phyloP scores from a whole-genome alignment of 768 basidiomycete species.

The Boletellus emodensis region DNA sequence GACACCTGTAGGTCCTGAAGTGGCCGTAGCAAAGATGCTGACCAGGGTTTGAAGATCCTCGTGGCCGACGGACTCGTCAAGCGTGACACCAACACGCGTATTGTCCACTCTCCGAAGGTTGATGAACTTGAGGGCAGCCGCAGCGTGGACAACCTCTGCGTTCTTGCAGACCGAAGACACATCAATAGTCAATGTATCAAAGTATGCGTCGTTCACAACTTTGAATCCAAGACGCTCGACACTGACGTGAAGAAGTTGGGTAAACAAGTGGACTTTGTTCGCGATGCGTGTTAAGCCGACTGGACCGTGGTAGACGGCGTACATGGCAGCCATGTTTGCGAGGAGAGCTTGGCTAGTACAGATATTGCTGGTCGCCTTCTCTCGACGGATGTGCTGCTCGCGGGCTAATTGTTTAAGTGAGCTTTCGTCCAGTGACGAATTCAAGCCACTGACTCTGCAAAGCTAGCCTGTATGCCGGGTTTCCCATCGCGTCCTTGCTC shows the following conservation, averaged over 20 bases:
- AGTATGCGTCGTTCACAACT: constrained; percentile 69
- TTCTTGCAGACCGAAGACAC: constrained; percentile 56
- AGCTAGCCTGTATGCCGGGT: constrained; percentile 87
- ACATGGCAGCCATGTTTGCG: constrained; percentile 99
- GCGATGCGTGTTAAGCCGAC: constrained; percentile 81
- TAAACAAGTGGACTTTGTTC: constrained; percentile 83
- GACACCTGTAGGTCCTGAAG: constrained; percentile 45
- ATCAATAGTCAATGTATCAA: constrained; percentile 86
- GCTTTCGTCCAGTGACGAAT: constrained; percentile 1
- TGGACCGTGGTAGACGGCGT: constrained; percentile 95
- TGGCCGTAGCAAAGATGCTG: constrained; percentile 75
- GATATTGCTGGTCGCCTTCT: constrained; percentile 98
- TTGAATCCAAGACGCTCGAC: constrained; percentile 74
- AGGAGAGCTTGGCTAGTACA: constrained; percentile 97
- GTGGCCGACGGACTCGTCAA: constrained; percentile 86
- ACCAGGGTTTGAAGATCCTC: constrained; percentile 72
- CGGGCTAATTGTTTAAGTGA: constrained; percentile 53
- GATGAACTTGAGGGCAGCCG: constrained; percentile 61
- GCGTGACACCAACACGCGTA: constrained; percentile 75
- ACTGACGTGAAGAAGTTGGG: constrained; percentile 66
- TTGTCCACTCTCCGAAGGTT: constrained; percentile 81
- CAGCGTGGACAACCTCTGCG: constrained; percentile 62
- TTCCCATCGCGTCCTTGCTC: constrained; percentile 79
- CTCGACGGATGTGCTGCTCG: constrained; percentile 95
- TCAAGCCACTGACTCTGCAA: constrained; percentile 72